Evolutionary conservation across 495 filamentous ascomycete species (phyloP).

Genomic region (Aspergillus funiculosus): DNA sequence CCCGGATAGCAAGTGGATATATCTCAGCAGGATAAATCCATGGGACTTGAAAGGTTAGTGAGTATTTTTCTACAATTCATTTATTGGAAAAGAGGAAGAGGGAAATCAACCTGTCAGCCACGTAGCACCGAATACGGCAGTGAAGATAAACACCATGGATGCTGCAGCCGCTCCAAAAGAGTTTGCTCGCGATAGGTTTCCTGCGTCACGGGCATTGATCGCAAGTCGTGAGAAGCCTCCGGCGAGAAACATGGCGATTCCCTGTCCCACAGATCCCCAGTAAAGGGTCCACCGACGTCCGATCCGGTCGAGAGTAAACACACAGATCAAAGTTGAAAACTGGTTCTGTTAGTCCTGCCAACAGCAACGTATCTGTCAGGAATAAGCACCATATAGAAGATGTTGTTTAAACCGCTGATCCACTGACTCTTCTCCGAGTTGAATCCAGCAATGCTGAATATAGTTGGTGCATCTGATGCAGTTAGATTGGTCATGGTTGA

Average conservation of each 20-base stretch:
- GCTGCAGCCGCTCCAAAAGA: constrained; percentile 58
- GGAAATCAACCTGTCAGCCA: constrained; percentile 50
- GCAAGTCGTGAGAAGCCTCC: constrained; percentile 50
- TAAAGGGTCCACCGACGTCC: constrained; percentile 63
- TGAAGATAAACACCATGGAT: constrained; percentile 66
- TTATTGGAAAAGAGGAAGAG: too few species aligned
- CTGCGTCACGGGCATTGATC: constrained; percentile 44
- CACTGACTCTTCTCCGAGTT: constrained; percentile 55
- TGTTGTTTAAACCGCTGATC: constrained; percentile 64
- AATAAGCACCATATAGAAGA: constrained; percentile 50
- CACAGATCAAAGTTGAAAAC: constrained; percentile 58
- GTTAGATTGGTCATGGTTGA: constrained; percentile 2
- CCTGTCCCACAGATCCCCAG: constrained; percentile 61
- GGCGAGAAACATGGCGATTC: constrained; percentile 55
- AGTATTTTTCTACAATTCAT: too few species aligned
- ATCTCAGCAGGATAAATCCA: constrained; percentile 71
- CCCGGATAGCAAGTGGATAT: constrained; percentile 62
- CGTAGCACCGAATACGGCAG: constrained; percentile 62
- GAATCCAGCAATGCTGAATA: constrained; percentile 64
- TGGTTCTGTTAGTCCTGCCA: constrained; percentile 11
- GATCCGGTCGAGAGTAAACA: constrained; percentile 64
- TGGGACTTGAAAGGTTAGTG: constrained; percentile 37
- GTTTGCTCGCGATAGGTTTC: constrained; percentile 39
- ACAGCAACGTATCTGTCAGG: background rate
- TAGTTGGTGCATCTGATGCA: constrained; percentile 49